phyloP scores from a whole-genome alignment of 208 protist species.

The Trypanosoma brucei region DNA sequence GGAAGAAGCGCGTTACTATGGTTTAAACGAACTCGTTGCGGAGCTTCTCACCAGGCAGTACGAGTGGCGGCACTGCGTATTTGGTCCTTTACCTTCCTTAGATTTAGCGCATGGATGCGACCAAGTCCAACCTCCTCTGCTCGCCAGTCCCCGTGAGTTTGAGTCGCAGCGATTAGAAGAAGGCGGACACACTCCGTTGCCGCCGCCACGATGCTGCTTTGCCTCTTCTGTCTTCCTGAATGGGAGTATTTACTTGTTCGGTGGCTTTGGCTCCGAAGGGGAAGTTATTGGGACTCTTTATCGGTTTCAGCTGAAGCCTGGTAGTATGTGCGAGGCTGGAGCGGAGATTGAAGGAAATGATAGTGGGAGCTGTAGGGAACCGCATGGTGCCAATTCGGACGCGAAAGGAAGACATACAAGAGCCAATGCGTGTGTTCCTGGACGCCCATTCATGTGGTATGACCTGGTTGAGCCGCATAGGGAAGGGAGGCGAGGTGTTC shows the following conservation, averaged over 20 bases:
- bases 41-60: slow-evolving; percentile 7
- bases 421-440: neutral
- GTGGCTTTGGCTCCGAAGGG: slow-evolving; percentile 6
- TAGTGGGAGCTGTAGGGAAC: neutral
- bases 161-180: neutral
- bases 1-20: slow-evolving; percentile 26
- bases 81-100: neutral
- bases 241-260: slow-evolving; percentile 17
- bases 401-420: neutral
- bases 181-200: neutral
- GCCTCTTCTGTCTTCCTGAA: slow-evolving; percentile 8
- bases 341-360: neutral
- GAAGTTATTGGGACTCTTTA: slow-evolving; percentile 13
- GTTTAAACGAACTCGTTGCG: slow-evolving; percentile 14
- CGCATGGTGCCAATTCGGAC: too few species aligned
- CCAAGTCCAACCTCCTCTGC: neutral
- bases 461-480: slow-evolving; percentile 9
- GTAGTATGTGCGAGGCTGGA: neutral
- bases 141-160: neutral
- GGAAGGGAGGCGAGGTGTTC: neutral
- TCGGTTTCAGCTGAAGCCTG: slow-evolving; percentile 6
- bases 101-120: neutral
- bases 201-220: slow-evolving; percentile 13
- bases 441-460: slow-evolving; percentile 3
- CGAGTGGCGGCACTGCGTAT: slow-evolving; percentile 18